Conservation (phyloP, 2,329 filamentous ascomycete genomes). For the Hypoxylon sp. region DNA sequence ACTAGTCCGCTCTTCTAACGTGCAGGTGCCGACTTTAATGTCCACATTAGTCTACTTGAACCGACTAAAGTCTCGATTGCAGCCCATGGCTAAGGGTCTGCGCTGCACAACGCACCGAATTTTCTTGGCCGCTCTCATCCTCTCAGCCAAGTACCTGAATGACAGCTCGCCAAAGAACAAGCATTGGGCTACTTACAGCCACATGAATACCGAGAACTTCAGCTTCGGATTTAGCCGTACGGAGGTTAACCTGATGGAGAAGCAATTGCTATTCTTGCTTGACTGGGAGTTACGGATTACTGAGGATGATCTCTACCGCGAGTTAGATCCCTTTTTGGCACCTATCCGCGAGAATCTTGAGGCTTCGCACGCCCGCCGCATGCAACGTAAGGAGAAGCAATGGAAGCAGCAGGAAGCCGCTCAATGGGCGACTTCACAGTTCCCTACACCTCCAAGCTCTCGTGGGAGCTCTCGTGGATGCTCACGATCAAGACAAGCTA, state of each 20-base stretch:
- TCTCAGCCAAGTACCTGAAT: conserved; percentile 96
- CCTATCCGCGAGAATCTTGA: conserved; percentile 79
- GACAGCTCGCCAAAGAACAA: conserved; percentile 99
- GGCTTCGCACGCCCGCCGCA: conserved; percentile 66
- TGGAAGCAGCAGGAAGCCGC: conserved; percentile 63
- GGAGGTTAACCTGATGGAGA: conserved; percentile 99
- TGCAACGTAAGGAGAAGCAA: conserved; percentile 60
- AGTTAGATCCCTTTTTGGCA: conserved; percentile 89
- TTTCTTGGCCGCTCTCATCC: conserved; percentile 89
- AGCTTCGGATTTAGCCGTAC: conserved; percentile 93
- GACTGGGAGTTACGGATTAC: conserved; percentile 94
- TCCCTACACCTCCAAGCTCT: conserved; percentile 64
- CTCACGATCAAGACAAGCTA: conserved; percentile 58
- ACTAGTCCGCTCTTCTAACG: conserved; percentile 91
- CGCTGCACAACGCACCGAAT: conserved; percentile 97
- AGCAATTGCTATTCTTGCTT: conserved; percentile 93
- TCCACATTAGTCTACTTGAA: conserved; percentile 94
- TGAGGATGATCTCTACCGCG: conserved; percentile 86
- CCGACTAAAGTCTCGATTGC: conserved; percentile 85
- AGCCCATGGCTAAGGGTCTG: conserved; percentile 95
- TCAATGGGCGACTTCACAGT: conserved; percentile 57
- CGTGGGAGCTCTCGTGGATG: conserved; percentile 62
- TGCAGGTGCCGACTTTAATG: conserved; percentile 98
- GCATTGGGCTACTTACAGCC: conserved; percentile 97
- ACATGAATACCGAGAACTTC: conserved; percentile 75